A percentile compares a stretch with the other conserved stretches of the same genome.
Evolutionary conservation across 2,329 filamentous ascomycete species (phyloP).

Genomic region (Cadophora gregata): DNA sequence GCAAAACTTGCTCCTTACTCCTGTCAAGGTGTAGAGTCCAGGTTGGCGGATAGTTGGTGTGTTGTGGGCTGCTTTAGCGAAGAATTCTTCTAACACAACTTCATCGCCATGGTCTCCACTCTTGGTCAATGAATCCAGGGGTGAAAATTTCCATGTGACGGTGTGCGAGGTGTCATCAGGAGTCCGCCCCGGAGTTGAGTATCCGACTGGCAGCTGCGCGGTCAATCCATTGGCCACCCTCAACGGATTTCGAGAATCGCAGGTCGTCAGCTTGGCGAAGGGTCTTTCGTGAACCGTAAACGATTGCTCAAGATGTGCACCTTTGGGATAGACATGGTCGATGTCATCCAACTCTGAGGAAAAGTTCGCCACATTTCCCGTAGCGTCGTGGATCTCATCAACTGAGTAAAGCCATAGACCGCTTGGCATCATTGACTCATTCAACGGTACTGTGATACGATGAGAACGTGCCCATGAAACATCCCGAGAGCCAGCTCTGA

Average conservation of each 20-base stretch:
- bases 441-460: constrained; percentile 79
- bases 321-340: constrained; percentile 63
- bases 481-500: constrained; percentile 66
- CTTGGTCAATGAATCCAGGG: constrained; percentile 70
- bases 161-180: constrained; percentile 71
- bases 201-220: constrained; percentile 72
- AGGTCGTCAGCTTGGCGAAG: constrained; percentile 71
- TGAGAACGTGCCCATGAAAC: constrained; percentile 81
- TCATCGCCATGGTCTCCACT: constrained; percentile 72
- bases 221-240: constrained; percentile 79
- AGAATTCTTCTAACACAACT: constrained; percentile 62
- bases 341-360: constrained; percentile 68
- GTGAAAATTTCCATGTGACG: constrained; percentile 82
- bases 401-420: constrained; percentile 90
- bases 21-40: constrained; percentile 85
- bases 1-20: constrained; percentile 81
- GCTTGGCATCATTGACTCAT: constrained; percentile 81
- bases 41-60: constrained; percentile 73
- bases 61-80: constrained; percentile 66
- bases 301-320: constrained; percentile 71
- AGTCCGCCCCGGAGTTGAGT: constrained; percentile 64
- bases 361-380: constrained; percentile 86
- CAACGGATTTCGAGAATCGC: constrained; percentile 79
- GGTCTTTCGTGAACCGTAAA: constrained; percentile 91
- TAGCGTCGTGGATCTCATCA: constrained; percentile 89